Conservation (phyloP, 805 yeast genomes). For the Wickerhamomyces subpelliculosus region DNA sequence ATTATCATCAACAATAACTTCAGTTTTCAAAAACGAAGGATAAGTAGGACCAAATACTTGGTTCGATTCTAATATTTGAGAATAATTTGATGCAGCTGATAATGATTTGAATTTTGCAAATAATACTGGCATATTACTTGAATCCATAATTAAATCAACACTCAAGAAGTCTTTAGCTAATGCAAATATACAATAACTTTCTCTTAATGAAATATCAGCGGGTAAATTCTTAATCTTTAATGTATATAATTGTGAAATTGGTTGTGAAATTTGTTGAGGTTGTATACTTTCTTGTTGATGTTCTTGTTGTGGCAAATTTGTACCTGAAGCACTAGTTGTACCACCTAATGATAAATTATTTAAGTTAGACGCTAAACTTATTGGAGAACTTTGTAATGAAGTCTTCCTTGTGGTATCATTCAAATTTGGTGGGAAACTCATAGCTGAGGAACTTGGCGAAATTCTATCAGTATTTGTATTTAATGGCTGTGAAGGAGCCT, state of each 20-base stretch:
- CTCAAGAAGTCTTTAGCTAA: slow-evolving; percentile 56
- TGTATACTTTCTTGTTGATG: slow-evolving; percentile 3
- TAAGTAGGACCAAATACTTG: slow-evolving; percentile 44
- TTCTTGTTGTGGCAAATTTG: slow-evolving; percentile 1
- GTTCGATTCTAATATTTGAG: slow-evolving; percentile 33
- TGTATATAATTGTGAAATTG: slow-evolving; percentile 12
- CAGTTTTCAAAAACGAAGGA: slow-evolving; percentile 33
- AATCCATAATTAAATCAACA: slow-evolving; percentile 38
- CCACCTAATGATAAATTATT: slow-evolving; percentile 12
- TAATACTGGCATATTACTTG: slow-evolving; percentile 28
- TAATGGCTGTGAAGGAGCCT: slow-evolving; percentile 4
- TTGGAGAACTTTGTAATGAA: slow-evolving; percentile 19
- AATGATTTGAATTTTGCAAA: slow-evolving; percentile 40
- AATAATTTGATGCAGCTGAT: slow-evolving; percentile 35
- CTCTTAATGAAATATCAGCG: slow-evolving; percentile 54
- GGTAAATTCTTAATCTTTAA: slow-evolving; percentile 54
- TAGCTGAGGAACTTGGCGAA: slow-evolving; percentile 16
- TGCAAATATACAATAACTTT: slow-evolving; percentile 60
- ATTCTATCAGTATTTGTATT: slow-evolving; percentile 11
- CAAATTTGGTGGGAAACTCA: slow-evolving; percentile 5
- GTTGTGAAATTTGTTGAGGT: slow-evolving; percentile 5
- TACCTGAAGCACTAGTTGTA: too few relatives aligned
- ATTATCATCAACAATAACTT: slow-evolving; percentile 27
- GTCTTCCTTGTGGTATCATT: slow-evolving; percentile 11
- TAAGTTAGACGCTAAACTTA: slow-evolving; percentile 13